phyloP scores from a whole-genome alignment of 768 basidiomycete genomes.

The Lentinus brumalis region DNA sequence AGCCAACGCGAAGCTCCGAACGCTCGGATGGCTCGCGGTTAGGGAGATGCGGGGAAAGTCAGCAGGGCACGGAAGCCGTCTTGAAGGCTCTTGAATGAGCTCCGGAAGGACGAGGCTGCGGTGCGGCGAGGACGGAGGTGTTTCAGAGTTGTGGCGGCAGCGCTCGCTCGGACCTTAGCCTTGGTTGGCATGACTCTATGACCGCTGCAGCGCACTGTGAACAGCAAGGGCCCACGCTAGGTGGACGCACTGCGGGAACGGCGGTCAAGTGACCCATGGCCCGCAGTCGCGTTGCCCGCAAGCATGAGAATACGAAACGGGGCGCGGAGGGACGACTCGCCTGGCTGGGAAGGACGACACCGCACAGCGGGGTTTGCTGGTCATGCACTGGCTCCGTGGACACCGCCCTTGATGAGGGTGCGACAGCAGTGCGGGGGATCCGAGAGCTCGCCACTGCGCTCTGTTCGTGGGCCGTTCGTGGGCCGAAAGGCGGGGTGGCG shows the following conservation, averaged over 20 bases:
- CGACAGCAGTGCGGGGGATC: slow-evolving; percentile 17
- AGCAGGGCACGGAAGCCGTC: not conserved
- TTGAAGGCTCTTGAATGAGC: not conserved
- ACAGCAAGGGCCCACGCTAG: not conserved
- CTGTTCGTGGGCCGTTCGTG: too few species aligned
- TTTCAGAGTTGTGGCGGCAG: not conserved
- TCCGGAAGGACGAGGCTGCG: not conserved
- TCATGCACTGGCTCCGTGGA: slow-evolving; percentile 10
- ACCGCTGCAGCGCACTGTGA: not conserved
- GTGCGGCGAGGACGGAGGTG: not conserved
- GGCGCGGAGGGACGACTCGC: not conserved
- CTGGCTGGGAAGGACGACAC: slow-evolving; percentile 2
- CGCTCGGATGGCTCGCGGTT: too few species aligned
- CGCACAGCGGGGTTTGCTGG: slow-evolving; percentile 9
- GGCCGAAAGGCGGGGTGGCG: too few species aligned
- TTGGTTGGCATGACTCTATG: not conserved
- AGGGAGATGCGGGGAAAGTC: too few species aligned
- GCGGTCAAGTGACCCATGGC: slow-evolving; percentile 16
- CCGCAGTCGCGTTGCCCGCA: slow-evolving; percentile 10
- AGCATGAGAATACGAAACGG: slow-evolving; percentile 23
- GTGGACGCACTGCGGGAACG: not conserved
- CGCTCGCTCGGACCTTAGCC: not conserved
- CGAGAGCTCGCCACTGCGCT: not conserved
- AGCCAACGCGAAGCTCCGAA: too few species aligned
- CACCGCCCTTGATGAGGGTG: slow-evolving; percentile 1